These are phyloP conservation scores for Heterobasidion occidentale DNA, from an alignment of 1,284 basidiomycete species.

Conservation along the genomic window DNA sequence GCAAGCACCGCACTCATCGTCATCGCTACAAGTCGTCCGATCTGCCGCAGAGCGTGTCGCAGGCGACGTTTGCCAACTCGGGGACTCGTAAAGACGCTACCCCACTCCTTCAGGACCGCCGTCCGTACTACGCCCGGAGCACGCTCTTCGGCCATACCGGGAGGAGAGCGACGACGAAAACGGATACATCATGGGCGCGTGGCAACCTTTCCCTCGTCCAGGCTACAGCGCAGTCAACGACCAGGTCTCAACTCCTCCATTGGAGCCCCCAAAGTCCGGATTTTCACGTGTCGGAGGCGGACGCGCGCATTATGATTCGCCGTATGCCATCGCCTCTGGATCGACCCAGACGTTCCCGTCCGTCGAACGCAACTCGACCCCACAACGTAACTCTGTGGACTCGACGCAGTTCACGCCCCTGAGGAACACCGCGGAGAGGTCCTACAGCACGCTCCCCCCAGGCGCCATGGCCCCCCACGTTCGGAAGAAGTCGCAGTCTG, in stretches of 20 bases:
- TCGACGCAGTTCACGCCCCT: conserved; percentile 47
- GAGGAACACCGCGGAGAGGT: conserved; percentile 24
- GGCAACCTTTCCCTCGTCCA: conserved; percentile 60
- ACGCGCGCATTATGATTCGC: conserved; percentile 67
- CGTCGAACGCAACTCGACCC: conserved; percentile 33
- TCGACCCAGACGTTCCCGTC: conserved; percentile 59
- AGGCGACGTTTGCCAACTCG: conserved; percentile 15
- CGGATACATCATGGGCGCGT: conserved; percentile 79
- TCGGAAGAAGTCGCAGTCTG: conserved; percentile 74
- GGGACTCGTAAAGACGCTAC: conserved; percentile 19
- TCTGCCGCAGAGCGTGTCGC: conserved; percentile 18
- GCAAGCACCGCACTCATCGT: conserved; percentile 31
- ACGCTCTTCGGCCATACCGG: conserved; percentile 65
- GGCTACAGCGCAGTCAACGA: conserved; percentile 42
- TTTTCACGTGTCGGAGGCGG: conserved; percentile 77
- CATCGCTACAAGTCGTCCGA: conserved; percentile 20
- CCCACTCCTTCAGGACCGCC: conserved; percentile 52
- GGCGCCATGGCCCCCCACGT: conserved; percentile 64
- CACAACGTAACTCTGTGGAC: conserved; percentile 23
- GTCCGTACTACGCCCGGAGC: conserved; percentile 70
- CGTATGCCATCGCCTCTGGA: conserved; percentile 59
- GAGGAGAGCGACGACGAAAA: conserved; percentile 75
- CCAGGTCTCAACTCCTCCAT: conserved; percentile 19
- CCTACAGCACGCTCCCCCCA: conserved; percentile 37
- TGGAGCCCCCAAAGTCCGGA: conserved; percentile 39